A percentile compares a stretch with the other conserved stretches of the same genome.
phyloP scores from a whole-genome alignment of 179 eudicot species.

The Silene noctiflora region DNA sequence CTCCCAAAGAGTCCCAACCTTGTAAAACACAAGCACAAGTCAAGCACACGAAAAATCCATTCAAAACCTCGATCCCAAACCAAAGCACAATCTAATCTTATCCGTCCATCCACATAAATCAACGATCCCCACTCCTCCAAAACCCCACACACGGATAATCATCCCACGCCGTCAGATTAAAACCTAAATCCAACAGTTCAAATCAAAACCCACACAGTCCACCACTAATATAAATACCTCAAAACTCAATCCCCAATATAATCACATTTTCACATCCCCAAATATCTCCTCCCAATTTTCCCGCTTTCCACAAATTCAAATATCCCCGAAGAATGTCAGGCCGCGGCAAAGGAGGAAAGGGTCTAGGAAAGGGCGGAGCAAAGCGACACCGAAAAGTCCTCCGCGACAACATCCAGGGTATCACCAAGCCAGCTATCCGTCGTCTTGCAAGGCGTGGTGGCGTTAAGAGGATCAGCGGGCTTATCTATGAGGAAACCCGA shows the following conservation, averaged over 20 bases:
- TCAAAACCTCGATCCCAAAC: background rate
- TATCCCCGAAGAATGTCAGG: constrained; percentile 26
- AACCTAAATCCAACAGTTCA: constrained; percentile 16
- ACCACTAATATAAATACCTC: constrained; percentile 1
- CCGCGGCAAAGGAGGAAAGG: constrained; percentile 36
- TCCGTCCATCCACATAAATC: constrained; percentile 4
- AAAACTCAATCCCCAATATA: background rate
- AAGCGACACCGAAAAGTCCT: constrained; percentile 36
- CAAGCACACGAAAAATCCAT: no score
- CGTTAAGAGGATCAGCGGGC: constrained; percentile 36
- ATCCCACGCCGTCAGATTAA: background rate
- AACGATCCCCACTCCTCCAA: background rate
- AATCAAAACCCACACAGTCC: background rate
- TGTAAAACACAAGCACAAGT: no score
- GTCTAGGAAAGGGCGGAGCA: constrained; percentile 34
- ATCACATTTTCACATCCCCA: no score
- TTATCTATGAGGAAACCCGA: constrained; percentile 38
- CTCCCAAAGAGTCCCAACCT: no score
- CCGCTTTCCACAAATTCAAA: background rate
- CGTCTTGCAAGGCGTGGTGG: constrained; percentile 38
- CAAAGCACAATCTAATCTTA: background rate
- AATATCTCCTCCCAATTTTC: background rate
- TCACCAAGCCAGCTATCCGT: constrained; percentile 40
- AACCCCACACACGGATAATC: constrained; percentile 16
- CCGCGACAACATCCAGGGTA: constrained; percentile 38